These are phyloP conservation scores for Torrubiellomyces zombiae DNA, from an alignment of 2,329 filamentous ascomycete genomes.

Conservation along the genomic window DNA sequence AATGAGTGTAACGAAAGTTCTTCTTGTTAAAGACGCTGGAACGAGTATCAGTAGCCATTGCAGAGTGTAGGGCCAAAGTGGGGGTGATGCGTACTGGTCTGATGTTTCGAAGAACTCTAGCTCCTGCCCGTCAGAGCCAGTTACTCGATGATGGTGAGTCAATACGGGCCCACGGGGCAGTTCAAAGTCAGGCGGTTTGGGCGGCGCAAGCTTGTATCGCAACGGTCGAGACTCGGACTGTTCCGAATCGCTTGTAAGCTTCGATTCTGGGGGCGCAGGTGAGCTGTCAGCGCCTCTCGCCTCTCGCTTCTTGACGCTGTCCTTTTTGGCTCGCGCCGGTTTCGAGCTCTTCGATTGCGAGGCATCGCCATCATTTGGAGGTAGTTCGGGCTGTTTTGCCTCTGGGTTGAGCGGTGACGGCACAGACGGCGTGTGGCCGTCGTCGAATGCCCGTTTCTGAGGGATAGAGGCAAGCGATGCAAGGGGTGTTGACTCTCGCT, in stretches of 20 bases:
- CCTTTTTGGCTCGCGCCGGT: conserved; percentile 41
- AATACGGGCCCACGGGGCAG: conserved; percentile 39
- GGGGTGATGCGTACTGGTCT: conserved; percentile 36
- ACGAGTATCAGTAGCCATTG: conserved; percentile 2
- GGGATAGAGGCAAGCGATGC: conserved; percentile 32
- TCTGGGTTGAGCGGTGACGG: conserved; percentile 62
- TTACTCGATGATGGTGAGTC: conserved; percentile 35
- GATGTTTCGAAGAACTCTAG: conserved; percentile 46
- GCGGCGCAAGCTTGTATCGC: conserved; percentile 47
- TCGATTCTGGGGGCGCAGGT: conserved; percentile 41
- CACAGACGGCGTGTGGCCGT: conserved; percentile 52
- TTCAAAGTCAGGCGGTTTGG: conserved; percentile 45
- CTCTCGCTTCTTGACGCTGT: conserved; percentile 52
- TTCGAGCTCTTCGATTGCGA: conserved; percentile 16
- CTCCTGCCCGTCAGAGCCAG: conserved; percentile 28
- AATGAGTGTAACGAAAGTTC: conserved; percentile 76
- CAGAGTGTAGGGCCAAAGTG: background rate
- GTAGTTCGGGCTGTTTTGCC: conserved; percentile 23
- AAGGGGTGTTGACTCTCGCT: conserved; percentile 23
- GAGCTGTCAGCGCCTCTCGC: conserved; percentile 37
- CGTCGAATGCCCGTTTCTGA: conserved; percentile 50
- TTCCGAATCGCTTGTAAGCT: conserved; percentile 19
- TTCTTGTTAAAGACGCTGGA: conserved; percentile 48
- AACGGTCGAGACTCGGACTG: conserved; percentile 33
- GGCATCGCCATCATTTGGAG: conserved; percentile 29